Percentiles rank a stretch among this genome's conserved stretches.
Evolutionary conservation across 768 basidiomycete genomes (phyloP).

Genomic region (Gymnopilus junonius): DNA sequence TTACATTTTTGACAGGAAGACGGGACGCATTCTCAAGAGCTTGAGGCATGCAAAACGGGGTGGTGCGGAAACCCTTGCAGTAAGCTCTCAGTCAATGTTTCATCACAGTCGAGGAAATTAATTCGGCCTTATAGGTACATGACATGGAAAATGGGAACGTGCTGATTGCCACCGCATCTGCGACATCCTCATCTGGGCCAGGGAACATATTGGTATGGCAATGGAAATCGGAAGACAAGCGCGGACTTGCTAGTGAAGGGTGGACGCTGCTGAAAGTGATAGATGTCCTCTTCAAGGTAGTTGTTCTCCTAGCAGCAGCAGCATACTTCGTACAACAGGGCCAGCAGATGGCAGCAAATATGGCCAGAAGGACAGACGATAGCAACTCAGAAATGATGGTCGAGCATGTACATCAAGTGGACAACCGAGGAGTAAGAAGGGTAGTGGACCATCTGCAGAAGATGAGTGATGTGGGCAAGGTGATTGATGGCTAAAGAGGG

Average conservation of each 20-base stretch:
- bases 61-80: not conserved
- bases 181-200: not conserved
- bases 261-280: not conserved
- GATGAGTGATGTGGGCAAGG: not conserved
- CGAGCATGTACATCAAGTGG: not conserved
- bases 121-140: not conserved
- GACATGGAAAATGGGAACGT: not conserved
- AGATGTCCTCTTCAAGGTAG: not conserved
- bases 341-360: not conserved
- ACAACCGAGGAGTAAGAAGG: not conserved
- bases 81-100: not conserved
- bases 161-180: not conserved
- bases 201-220: not conserved
- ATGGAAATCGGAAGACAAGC: not conserved
- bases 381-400: no score
- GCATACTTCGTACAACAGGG: not conserved
- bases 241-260: not conserved
- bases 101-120: not conserved
- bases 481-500: not conserved
- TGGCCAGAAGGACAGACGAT: not conserved
- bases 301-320: not conserved
- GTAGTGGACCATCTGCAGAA: not conserved
- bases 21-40: slow-evolving; percentile 15
- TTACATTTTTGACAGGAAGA: slow-evolving; percentile 24
- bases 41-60: slow-evolving; percentile 17